Evolutionary conservation across 2,329 filamentous ascomycete species (phyloP).

Genomic region (Trichoderma endophyticum): DNA sequence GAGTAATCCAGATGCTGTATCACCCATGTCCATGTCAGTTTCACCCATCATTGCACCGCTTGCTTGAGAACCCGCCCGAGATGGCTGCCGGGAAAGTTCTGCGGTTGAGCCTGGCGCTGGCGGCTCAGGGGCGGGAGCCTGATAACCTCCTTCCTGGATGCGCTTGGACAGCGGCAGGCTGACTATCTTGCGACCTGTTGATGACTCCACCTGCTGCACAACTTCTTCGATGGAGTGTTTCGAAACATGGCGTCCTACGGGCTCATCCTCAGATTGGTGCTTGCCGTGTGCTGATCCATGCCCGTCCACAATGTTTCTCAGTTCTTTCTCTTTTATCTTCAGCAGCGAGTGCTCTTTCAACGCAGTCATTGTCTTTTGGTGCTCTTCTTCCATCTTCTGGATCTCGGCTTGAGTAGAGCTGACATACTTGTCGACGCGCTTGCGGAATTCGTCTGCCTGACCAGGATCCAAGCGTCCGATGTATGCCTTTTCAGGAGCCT

Average conservation of each 20-base stretch:
- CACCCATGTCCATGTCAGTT: conserved; percentile 62
- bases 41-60: conserved; percentile 57
- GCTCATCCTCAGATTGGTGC: conserved; percentile 52
- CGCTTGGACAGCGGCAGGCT: conserved; percentile 64
- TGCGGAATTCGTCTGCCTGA: conserved; percentile 81
- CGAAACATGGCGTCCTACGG: conserved; percentile 34
- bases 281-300: conserved; percentile 54
- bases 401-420: conserved; percentile 76
- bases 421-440: conserved; percentile 70
- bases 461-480: conserved; percentile 64
- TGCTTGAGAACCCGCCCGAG: conserved; percentile 53
- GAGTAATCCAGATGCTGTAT: conserved; percentile 60
- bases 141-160: conserved; percentile 73
- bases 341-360: conserved; percentile 69
- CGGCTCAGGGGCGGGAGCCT: conserved; percentile 56
- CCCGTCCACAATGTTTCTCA: conserved; percentile 64
- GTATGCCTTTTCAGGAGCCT: conserved; percentile 56
- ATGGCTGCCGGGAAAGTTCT: conserved; percentile 52
- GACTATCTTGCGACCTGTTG: conserved; percentile 64
- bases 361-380: conserved; percentile 71
- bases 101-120: conserved; percentile 18
- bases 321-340: conserved; percentile 69
- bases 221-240: conserved; percentile 67
- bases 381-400: conserved; percentile 75
- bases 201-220: conserved; percentile 68